Evolutionary conservation across 192 early-diverging fungal genomes (phyloP), one percentile per base, ranked within the genome.

Genomic region (Backusella morwellensis): DNA sequence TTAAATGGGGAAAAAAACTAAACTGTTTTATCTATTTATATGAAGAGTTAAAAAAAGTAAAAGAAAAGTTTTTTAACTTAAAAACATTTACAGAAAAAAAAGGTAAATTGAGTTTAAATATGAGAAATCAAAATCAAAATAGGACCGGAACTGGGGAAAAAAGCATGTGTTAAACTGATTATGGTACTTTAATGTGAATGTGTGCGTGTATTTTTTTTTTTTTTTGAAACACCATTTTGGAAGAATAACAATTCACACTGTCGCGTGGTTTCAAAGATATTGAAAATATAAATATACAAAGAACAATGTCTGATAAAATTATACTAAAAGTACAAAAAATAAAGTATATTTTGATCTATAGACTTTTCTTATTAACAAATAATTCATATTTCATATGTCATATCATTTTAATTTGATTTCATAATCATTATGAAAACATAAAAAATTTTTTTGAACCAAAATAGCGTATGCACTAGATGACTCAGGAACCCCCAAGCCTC

Each of bases 21-120:
- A 44, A 44, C 32, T 32, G 32, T 32, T 32, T 32, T 32, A 44
- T 44, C 42, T 44, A 44, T 44, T 44, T 44, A 44, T 44, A 44
- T 21, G 2, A 56, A 56, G 7, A 56, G 9, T 21, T 56, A 2
- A 59, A 59, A 52, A 21, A 59, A 26, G 8, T 23, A 26, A 63
- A 26, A 63, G 56, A 63, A 63, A 63, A 29, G 56, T 63, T 63
- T 63, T 63, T 29, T 26, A 56, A 59, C 23, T 59, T 59, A 63
- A 63, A 54, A 63, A 63, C 56, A 63, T 63, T 50, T 63, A 29
- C 56, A 63, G 56, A 63, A 63, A 63, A 59, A 29, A 54, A 54
- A 15, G 54, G 21, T 29, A 3, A 29, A 63, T 63, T 63, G 56
- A 63, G 56, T 63, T 63, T 63, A 29, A 63, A 50, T 50, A 50